These are phyloP conservation scores for rapeseed (Brassica napus) DNA, from an alignment of 345 rosid genomes.

Conservation along the genomic window Da-Ae NC_063445.1:10593501-10594000, in stretches of 20 bases:
- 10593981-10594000: constrained; percentile 54
- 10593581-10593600: constrained; percentile 50
- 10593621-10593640: constrained; percentile 59
- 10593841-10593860: constrained; percentile 47
- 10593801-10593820: constrained; percentile 68
- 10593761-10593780: constrained; percentile 55
- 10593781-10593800: constrained; percentile 70
- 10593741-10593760: constrained; percentile 45
- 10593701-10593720: constrained; percentile 55
- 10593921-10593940: not conserved
- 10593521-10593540: constrained; percentile 26
- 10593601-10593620: constrained; percentile 59
- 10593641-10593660: constrained; percentile 64
- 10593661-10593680: constrained; percentile 61
- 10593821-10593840: constrained; percentile 51
- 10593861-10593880: constrained; percentile 56
- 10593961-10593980: not conserved
- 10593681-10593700: constrained; percentile 70
- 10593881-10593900: constrained; percentile 51
- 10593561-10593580: constrained; percentile 48
- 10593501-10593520: constrained; percentile 52
- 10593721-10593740: constrained; percentile 53
- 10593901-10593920: constrained; percentile 33
- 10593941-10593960: not conserved
- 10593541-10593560: constrained; percentile 16